Conservation (phyloP, 345 rosid species). For the Lepidium africanum region DNA sequence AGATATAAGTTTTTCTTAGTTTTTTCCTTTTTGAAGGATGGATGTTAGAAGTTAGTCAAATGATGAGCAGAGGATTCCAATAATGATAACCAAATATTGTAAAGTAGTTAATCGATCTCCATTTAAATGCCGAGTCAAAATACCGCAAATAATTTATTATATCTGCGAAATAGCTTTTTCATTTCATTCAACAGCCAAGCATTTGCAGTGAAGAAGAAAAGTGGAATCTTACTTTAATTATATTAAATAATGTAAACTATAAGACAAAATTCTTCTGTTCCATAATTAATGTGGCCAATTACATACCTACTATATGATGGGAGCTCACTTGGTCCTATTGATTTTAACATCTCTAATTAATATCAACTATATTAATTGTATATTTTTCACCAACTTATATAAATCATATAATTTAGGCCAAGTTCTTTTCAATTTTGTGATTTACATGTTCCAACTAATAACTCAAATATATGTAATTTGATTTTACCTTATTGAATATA, state of each 20-base stretch:
- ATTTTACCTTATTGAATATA: no score
- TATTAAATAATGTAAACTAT: conserved; percentile 8
- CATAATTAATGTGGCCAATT: neutral
- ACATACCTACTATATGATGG: neutral
- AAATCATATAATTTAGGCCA: no score
- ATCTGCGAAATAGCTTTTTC: neutral
- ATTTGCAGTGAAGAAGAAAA: neutral
- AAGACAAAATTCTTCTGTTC: conserved; percentile 4
- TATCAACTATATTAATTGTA: no score
- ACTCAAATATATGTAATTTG: no score
- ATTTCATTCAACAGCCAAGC: conserved; percentile 2
- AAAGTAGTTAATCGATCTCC: neutral
- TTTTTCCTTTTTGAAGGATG: no score
- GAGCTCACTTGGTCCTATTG: neutral
- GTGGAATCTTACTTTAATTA: conserved; percentile 12
- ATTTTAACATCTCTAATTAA: neutral
- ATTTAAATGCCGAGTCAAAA: neutral
- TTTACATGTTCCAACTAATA: no score
- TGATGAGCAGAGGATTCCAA: no score
- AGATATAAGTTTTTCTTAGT: no score
- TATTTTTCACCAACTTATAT: no score
- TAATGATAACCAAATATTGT: neutral
- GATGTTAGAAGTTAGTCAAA: no score
- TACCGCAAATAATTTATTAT: neutral
- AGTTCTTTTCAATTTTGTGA: no score